Conservation (phyloP, 305 asterid genomes). For the Rubia tinctorum region DNA sequence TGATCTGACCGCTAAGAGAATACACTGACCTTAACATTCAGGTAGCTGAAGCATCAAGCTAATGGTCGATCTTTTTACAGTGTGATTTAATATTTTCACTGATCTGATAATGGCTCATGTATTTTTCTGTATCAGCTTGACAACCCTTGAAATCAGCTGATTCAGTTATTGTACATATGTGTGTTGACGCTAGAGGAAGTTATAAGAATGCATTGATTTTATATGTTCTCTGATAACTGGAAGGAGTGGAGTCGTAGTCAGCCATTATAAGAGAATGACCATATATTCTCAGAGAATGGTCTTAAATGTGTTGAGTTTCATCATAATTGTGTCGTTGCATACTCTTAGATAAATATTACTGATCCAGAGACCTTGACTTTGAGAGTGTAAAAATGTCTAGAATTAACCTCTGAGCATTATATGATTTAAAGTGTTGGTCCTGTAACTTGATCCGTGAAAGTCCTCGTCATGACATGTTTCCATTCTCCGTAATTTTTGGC, state of each 20-base stretch:
- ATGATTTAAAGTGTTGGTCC: background rate
- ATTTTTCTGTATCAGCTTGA: conserved; percentile 57
- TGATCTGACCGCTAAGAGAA: conserved; percentile 70
- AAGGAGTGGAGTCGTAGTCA: conserved; percentile 89
- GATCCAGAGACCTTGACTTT: background rate
- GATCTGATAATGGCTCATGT: conserved; percentile 10
- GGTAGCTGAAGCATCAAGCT: conserved; percentile 34
- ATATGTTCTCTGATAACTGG: background rate
- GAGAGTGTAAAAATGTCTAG: background rate
- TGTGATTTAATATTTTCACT: background rate
- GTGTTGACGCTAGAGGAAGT: background rate
- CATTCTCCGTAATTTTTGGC: background rate
- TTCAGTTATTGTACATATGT: conserved; percentile 52
- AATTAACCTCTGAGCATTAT: background rate
- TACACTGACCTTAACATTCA: conserved; percentile 89
- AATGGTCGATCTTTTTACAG: background rate
- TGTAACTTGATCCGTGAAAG: background rate
- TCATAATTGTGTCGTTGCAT: background rate
- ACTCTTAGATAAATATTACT: background rate
- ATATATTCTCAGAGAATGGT: background rate
- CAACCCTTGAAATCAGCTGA: conserved; percentile 92
- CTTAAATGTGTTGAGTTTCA: background rate
- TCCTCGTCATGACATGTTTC: background rate
- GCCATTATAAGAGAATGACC: conserved; percentile 63
- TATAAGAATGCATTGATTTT: background rate